phyloP scores from a whole-genome alignment of 768 basidiomycete genomes.

The Saitozyma sp. region DNA sequence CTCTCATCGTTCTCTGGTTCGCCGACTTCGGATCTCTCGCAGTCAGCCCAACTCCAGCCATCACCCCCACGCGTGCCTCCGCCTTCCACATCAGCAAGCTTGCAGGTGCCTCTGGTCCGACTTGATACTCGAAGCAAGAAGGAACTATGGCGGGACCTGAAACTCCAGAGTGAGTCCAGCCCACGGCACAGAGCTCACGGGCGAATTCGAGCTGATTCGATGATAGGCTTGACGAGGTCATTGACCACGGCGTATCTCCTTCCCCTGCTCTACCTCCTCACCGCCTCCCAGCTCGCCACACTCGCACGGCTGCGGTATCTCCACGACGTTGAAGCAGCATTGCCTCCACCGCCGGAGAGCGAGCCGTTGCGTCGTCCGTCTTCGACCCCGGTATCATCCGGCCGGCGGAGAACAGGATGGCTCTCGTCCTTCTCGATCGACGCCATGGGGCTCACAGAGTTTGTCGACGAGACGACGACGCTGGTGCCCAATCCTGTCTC shows the following conservation, averaged over 20 bases:
- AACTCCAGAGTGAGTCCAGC: slow-evolving; percentile 68
- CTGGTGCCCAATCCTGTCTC: slow-evolving; percentile 24
- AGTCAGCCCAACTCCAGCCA: slow-evolving; percentile 24
- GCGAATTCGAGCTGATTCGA: background rate
- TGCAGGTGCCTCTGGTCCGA: background rate
- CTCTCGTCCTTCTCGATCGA: slow-evolving; percentile 24
- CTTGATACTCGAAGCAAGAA: slow-evolving; percentile 32
- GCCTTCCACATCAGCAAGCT: background rate
- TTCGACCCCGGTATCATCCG: too few relatives aligned
- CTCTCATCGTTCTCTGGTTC: slow-evolving; percentile 37
- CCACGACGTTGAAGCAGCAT: slow-evolving; percentile 62
- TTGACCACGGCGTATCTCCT: slow-evolving; percentile 83
- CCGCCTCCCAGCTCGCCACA: slow-evolving; percentile 78
- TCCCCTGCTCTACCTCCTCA: slow-evolving; percentile 81
- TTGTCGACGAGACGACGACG: slow-evolving; percentile 17
- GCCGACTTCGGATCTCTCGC: slow-evolving; percentile 32
- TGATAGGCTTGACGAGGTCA: slow-evolving; percentile 77
- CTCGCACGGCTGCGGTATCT: slow-evolving; percentile 66
- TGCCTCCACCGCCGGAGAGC: slow-evolving; percentile 1
- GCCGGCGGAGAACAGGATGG: slow-evolving; percentile 4
- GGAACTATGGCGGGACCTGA: slow-evolving; percentile 84
- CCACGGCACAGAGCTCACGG: background rate
- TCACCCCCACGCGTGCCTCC: slow-evolving; percentile 18
- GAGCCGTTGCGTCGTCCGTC: background rate
- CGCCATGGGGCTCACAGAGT: slow-evolving; percentile 27